These are phyloP conservation scores for Russula foetens DNA, from an alignment of 768 basidiomycete species.

Conservation along the genomic window DNA sequence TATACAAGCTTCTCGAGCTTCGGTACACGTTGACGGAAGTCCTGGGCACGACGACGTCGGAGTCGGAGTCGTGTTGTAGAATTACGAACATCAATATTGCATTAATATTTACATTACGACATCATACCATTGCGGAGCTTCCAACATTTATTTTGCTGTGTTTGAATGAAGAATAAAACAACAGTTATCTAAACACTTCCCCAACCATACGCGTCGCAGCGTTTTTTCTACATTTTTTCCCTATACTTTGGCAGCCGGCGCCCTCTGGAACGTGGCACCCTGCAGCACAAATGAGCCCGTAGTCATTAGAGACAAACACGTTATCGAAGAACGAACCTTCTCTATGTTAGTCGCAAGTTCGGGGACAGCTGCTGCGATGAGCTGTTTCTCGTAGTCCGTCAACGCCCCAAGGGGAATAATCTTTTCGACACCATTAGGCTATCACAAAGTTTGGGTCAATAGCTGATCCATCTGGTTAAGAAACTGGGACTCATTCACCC, in stretches of 20 bases:
- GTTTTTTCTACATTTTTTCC: background rate
- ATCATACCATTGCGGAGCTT: background rate
- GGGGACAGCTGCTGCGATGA: conserved; percentile 73
- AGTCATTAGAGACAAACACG: background rate
- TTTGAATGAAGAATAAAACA: background rate
- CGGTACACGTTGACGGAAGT: too few relatives aligned
- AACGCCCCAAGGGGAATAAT: conserved; percentile 76
- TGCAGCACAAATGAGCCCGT: background rate
- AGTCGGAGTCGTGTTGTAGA: too few relatives aligned
- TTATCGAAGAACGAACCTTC: conserved; percentile 37
- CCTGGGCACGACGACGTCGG: too few relatives aligned
- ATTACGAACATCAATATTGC: too few relatives aligned
- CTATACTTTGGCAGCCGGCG: conserved; percentile 14
- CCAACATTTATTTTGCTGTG: background rate
- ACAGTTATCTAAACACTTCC: background rate
- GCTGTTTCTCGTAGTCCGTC: conserved; percentile 60
- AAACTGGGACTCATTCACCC: conserved; percentile 44
- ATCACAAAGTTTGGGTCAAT: conserved; percentile 10
- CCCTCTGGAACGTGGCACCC: conserved; percentile 14
- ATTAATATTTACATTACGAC: too few relatives aligned
- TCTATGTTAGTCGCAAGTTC: conserved; percentile 71
- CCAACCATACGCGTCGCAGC: background rate
- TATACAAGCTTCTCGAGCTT: too few relatives aligned
- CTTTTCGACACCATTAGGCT: conserved; percentile 77
- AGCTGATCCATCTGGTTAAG: background rate